These are phyloP conservation scores for Chlamydomonas urium DNA, from an alignment of 139 green algal genomes.

Conservation along the genomic window DNA sequence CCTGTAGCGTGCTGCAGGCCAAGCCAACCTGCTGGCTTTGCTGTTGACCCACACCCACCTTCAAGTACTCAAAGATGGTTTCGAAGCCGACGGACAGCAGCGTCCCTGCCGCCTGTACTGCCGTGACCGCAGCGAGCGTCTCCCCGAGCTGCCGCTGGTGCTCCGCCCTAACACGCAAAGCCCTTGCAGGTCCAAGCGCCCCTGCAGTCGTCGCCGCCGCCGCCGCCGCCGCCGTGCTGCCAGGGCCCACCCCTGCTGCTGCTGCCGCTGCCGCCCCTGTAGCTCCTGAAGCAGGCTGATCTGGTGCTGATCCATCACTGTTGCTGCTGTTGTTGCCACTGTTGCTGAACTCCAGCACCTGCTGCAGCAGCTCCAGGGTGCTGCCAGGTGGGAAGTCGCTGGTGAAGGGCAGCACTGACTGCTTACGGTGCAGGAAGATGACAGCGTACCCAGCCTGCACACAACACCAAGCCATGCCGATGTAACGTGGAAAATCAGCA, in stretches of 20 bases:
- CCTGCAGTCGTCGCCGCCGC: too few relatives aligned
- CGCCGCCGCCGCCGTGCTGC: too few relatives aligned
- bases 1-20: too few relatives aligned
- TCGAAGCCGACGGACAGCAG: constrained; percentile 80
- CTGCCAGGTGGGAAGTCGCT: constrained; percentile 31
- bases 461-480: neutral
- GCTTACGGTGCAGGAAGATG: constrained; percentile 80
- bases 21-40: too few relatives aligned
- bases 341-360: neutral
- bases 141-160: constrained; percentile 11
- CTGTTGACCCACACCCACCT: constrained; percentile 44
- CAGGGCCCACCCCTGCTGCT: too few relatives aligned
- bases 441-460: constrained; percentile 83
- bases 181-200: neutral
- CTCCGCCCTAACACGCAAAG: neutral
- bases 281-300: neutral
- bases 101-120: constrained; percentile 26
- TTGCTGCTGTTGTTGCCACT: too few relatives aligned
- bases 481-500: neutral
- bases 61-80: constrained; percentile 96
- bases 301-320: neutral
- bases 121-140: constrained; percentile 21
- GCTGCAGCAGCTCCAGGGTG: constrained; percentile 25
- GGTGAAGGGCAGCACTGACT: constrained; percentile 84
- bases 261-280: neutral